Percentiles rank a stretch among this genome's conserved stretches.
Evolutionary conservation across 1,284 basidiomycete species (phyloP).

Genomic region (Sanghuangporus baumii): DNA sequence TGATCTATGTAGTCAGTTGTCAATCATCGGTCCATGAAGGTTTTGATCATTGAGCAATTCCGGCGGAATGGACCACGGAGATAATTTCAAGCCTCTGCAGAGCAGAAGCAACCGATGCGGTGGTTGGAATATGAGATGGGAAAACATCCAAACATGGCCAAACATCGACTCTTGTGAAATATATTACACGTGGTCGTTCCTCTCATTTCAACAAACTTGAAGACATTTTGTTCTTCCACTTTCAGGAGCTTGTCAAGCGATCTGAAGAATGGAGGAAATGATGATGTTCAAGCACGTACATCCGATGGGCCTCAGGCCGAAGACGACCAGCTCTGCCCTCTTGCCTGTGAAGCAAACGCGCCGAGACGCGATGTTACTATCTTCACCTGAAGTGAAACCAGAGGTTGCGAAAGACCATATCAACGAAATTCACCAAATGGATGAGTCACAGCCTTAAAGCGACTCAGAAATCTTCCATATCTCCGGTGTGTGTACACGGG

Average conservation of each 20-base stretch:
- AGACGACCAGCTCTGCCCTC: not conserved
- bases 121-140: too few species aligned
- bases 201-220: too few species aligned
- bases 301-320: not conserved
- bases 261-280: not conserved
- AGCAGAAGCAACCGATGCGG: too few species aligned
- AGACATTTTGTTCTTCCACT: too few species aligned
- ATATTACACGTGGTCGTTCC: too few species aligned
- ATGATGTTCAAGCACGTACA: conserved; percentile 9
- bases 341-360: not conserved
- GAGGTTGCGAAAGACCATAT: conserved; percentile 5
- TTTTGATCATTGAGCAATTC: too few species aligned
- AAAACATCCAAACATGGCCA: too few species aligned
- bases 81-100: too few species aligned
- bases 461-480: conserved; percentile 36
- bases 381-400: not conserved
- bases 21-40: too few species aligned
- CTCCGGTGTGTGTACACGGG: conserved; percentile 26
- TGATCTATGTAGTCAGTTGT: too few species aligned
- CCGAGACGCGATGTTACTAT: conserved; percentile 17
- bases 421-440: not conserved
- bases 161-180: too few species aligned
- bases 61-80: too few species aligned
- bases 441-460: conserved; percentile 18
- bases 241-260: conserved; percentile 1